These are phyloP conservation scores for Lanmaoa rubissima DNA, from an alignment of 768 basidiomycete species.

Conservation along the genomic window DNA sequence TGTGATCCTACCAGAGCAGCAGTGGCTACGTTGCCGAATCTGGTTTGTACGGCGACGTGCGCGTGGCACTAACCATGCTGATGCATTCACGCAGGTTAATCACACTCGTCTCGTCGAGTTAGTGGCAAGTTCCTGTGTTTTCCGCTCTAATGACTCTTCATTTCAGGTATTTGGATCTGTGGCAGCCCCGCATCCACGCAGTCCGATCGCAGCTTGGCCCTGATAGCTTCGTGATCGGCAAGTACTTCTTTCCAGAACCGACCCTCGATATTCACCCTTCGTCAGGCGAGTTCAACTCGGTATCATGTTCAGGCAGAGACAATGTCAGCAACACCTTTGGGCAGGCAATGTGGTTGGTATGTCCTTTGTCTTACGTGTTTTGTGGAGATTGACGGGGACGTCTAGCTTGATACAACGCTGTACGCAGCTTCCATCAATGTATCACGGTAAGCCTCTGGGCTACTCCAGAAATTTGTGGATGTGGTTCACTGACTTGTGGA, in stretches of 20 bases:
- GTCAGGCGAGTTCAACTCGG: conserved; percentile 54
- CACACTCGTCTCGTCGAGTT: conserved; percentile 50
- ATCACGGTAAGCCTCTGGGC: conserved; percentile 35
- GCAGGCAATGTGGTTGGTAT: conserved; percentile 52
- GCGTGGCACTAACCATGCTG: background rate
- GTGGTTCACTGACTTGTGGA: background rate
- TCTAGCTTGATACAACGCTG: conserved; percentile 19
- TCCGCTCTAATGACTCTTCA: background rate
- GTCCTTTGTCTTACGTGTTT: conserved; percentile 12
- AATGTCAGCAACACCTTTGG: conserved; percentile 55
- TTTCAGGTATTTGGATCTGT: conserved; percentile 51
- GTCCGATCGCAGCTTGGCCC: conserved; percentile 48
- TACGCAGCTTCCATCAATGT: conserved; percentile 42
- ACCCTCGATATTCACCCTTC: background rate
- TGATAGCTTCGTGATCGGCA: conserved; percentile 49
- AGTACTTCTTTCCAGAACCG: background rate
- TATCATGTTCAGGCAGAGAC: conserved; percentile 50
- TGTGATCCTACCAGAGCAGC: conserved; percentile 33
- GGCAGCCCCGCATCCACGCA: conserved; percentile 50
- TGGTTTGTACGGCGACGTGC: conserved; percentile 31
- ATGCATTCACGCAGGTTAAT: conserved; percentile 40
- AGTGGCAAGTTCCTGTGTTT: conserved; percentile 6
- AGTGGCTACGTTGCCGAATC: conserved; percentile 48
- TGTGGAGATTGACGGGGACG: background rate
- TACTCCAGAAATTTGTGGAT: background rate